phyloP scores from a whole-genome alignment of 106 monocot genomes.

The Allium fistulosum region DNA sequence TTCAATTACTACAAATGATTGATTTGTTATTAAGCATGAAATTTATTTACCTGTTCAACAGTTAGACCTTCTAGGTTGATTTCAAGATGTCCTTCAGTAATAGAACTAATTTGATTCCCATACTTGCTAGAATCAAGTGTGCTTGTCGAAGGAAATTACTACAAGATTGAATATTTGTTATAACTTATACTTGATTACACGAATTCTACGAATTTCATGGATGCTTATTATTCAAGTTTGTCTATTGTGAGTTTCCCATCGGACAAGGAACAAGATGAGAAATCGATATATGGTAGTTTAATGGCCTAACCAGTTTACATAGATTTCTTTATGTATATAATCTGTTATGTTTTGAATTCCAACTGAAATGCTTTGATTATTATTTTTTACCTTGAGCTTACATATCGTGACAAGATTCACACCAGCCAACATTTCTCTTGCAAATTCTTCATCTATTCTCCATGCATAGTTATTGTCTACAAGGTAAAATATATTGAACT shows the following conservation, averaged over 20 bases:
- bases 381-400: conserved; percentile 26
- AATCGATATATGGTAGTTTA: too few species aligned
- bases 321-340: too few species aligned
- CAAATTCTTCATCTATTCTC: conserved; percentile 64
- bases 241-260: not conserved
- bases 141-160: conserved; percentile 63
- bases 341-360: too few species aligned
- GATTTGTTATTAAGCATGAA: not conserved
- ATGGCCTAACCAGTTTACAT: too few species aligned
- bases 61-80: conserved; percentile 36
- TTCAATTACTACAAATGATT: too few species aligned
- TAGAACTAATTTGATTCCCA: conserved; percentile 41
- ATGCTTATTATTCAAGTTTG: not conserved
- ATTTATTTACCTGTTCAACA: conserved; percentile 17
- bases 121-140: conserved; percentile 45
- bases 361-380: not conserved
- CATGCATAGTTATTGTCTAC: conserved; percentile 28
- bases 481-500: not conserved
- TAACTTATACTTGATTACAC: not conserved
- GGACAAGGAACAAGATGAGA: not conserved
- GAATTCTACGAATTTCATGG: not conserved
- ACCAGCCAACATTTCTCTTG: conserved; percentile 54
- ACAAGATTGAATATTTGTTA: not conserved
- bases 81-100: conserved; percentile 35
- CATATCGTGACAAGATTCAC: conserved; percentile 43